Evolutionary conservation across 2,329 filamentous ascomycete species (phyloP), one percentile per base, ranked within the genome.

Genomic region (Pestalotiopsis fici): DNA sequence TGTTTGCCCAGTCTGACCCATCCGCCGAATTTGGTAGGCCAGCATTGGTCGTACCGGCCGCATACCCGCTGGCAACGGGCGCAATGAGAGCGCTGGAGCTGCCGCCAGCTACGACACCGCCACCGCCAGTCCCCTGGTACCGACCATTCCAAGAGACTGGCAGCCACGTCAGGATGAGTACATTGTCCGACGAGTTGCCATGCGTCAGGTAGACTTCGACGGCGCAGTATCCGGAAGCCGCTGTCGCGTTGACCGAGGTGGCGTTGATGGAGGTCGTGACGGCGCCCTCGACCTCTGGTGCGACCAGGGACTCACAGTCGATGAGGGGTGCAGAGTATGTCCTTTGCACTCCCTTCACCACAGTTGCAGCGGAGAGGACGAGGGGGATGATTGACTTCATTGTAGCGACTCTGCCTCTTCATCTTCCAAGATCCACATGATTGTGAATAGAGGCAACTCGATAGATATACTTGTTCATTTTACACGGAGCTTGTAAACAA

Each of bases 61-160:
- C 73, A 55, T 74, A 78, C 21, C 75, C 74, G 31, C 21, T 27
- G 18, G 25, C 15, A 2, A 43, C 59, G 25, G 65, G 59, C 21
- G 72, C 70, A 13, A 59, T 55, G 6, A 74, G 23, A 15, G 71
- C 66, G 11, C 67, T 71, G 12, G 66, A 64, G 50, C 69, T 71
- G 55, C 64, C 64, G 18, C 77, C 76, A 0, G 77, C 73, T 3
- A 67, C 66, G 39, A 64, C 78, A 2, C 76, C 77, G 3, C 73
- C 74, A 6, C 78, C 78, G 1, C 78, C 77, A n/a, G 76, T 63
- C 11, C 70, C 76, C 35, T 76, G 70, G 4, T 78, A 69, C 6
- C 77, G 71, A 0, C 69, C 71, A 59, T 79, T 80, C 75, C 77
- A 79, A 9, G 43, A 18, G 13, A 47, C 31, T 5, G 64, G 64